Percentiles rank a stretch among this genome's conserved stretches.
These are phyloP conservation scores for Neurospora sp. DNA, from an alignment of 495 filamentous ascomycete genomes.

Conservation along the genomic window DNA sequence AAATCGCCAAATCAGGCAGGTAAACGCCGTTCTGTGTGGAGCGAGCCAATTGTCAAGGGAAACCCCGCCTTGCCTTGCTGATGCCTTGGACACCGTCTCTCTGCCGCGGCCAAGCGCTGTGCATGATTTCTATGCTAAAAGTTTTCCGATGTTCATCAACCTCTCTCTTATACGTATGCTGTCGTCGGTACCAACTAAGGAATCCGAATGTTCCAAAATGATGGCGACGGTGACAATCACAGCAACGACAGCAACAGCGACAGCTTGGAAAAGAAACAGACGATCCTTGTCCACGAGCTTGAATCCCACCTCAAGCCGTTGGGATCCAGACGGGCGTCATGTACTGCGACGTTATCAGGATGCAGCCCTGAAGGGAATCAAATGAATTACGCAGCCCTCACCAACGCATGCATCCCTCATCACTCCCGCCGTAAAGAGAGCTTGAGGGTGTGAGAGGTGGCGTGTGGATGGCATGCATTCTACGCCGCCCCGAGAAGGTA, in stretches of 20 bases:
- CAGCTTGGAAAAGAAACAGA: neutral
- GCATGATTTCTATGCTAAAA: neutral
- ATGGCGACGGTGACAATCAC: neutral
- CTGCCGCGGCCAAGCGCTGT: neutral
- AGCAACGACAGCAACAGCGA: neutral
- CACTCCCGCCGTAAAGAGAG: neutral
- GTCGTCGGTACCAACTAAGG: neutral
- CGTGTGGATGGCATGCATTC: neutral
- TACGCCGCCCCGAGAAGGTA: neutral
- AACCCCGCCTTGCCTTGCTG: neutral
- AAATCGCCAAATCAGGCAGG: neutral
- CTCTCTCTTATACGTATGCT: neutral
- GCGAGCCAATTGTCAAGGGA: neutral
- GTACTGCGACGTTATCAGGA: neutral
- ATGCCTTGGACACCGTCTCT: neutral
- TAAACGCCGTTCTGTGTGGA: neutral
- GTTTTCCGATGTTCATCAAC: neutral
- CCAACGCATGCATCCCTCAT: neutral
- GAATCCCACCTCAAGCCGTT: neutral
- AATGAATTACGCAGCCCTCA: neutral
- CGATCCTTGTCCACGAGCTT: neutral
- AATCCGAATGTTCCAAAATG: neutral
- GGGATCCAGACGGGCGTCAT: neutral
- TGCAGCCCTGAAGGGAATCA: neutral
- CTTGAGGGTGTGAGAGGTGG: neutral